Evolutionary conservation across 495 filamentous ascomycete genomes (phyloP), one percentile per base, ranked within the genome.

Genomic region (Talaromyces thailandensis): DNA sequence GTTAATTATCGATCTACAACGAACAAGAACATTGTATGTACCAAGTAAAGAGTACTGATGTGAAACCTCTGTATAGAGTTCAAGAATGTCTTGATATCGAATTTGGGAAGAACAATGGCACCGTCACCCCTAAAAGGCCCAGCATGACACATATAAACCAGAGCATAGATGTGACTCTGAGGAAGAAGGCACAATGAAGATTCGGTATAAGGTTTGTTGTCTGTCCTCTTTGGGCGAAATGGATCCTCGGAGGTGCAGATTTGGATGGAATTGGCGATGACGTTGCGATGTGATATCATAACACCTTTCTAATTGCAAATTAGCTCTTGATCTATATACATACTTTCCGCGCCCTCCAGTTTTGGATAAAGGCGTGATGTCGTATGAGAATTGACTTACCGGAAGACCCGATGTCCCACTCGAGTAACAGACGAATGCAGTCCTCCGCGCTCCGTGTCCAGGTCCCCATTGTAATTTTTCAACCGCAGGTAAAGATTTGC

Each of bases 261-360:
- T 66, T 92, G 88, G 66, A 94, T 69, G 1, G 84, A 81, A 67
- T 96, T 96, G 29, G 90, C 85, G 57, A 96, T 96, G 18, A 96
- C 88, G 69, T 96, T 96, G 16, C 79, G 74, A 73, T 96, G 92
- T 14, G 90, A 88, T 64, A 96, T 91, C 91, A 92, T 96, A 40
- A 95, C 92, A 26, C 91, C 92, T 91, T 96, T 96, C 87, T 93
- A 45, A 16, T 32, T 50, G 6, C 6, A 37, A n/a, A 0, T 28
- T 45, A 37, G 51, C 58, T 18, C 31, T 8, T n/a, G 21, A 8
- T 25, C 26, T 21, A 18, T 2, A 24, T 32, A 23, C 48, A 56
- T 50, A 18, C 26, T n/a, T 37, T 31, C 64, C 31, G 53, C n/a
- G 6, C 24, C 51, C 6, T 63, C 24, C 24, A 31, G 9, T 4